Base-by-base conservation (phyloP, 129 eudicot species). In the Glebionis coronaria region DNA sequence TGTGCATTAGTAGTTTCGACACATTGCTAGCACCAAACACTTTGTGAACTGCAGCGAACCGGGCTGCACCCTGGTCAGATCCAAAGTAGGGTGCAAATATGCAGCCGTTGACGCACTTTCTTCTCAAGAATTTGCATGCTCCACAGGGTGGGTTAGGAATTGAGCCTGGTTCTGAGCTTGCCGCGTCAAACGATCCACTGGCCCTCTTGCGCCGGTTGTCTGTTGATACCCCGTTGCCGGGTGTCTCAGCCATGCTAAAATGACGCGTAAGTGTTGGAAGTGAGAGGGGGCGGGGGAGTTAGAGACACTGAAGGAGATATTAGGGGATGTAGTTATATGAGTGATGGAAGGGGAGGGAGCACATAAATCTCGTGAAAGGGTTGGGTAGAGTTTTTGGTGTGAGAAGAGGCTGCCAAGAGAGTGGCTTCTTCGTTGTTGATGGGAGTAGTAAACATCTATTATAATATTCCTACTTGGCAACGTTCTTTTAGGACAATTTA, bases 11-110 rank as follows among this genome's bases (percentile, higher is more conserved):
- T 16, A 91, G 83, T 67, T 91, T 91, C 3, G 97, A 91, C 76
- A 91, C 97, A 11, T 91, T 91, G 72, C 97, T 91, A 16, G 97
- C 97, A 7, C 97, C 97, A 35, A 90, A 90, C 81, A 90, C 97
- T 78, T 90, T 90, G 23, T 90, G 97, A 61, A 87, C 95, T 11
- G 97, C 97, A 12, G 97, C 97, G 31, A 90, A 91, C 76, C 95
- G 81, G 25, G 97, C 95, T 0, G 97, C 95, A 15, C 95, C 97
- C 63, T 87, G 97, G 82, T 91, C 97, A 6, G 97, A 76, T 20
- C 93, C 93, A 61, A 91, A 91, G 69, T 91, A 76, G 4, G 97
- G 95, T 12, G 95, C 97, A 52, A 91, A 91, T 10, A 91, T 85
- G 70, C 97, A 91, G 6, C 97, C 97, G 12, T 69, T 79, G 3